phyloP scores from a whole-genome alignment of 2,329 filamentous ascomycete species.

The Orbilia javanica region DNA sequence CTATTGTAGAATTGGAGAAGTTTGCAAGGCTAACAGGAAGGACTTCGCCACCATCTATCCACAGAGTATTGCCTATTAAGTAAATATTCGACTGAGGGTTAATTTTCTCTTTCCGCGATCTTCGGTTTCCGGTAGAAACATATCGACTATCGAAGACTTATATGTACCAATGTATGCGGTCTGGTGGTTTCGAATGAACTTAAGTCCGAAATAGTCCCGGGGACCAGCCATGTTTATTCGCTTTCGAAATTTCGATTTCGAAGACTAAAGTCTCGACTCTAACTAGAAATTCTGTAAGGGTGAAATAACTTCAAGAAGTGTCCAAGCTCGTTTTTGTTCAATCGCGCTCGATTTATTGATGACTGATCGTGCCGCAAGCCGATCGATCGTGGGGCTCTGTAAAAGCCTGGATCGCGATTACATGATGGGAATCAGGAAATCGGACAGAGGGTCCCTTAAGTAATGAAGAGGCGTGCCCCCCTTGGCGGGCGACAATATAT shows the following conservation, averaged over 20 bases:
- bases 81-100: neutral
- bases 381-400: slow-evolving; percentile 29
- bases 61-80: slow-evolving; percentile 25
- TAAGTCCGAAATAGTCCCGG: slow-evolving; percentile 31
- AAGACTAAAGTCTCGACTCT: too few relatives aligned
- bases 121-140: neutral
- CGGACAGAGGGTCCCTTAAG: slow-evolving; percentile 7
- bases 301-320: neutral
- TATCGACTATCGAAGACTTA: neutral
- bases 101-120: slow-evolving; percentile 1
- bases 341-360: neutral
- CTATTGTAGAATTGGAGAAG: slow-evolving; percentile 35
- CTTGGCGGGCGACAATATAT: neutral
- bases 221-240: slow-evolving; percentile 1
- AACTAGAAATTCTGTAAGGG: neutral
- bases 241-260: neutral
- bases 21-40: slow-evolving; percentile 14
- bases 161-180: slow-evolving; percentile 30
- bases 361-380: slow-evolving; percentile 12
- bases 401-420: neutral
- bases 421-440: neutral
- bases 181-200: slow-evolving; percentile 45
- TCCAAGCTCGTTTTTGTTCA: neutral
- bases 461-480: slow-evolving; percentile 11
- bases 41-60: slow-evolving; percentile 47